These are phyloP conservation scores for Kalaharituber pfeilii DNA, from an alignment of 2,329 filamentous ascomycete species.

Conservation along the genomic window DNA sequence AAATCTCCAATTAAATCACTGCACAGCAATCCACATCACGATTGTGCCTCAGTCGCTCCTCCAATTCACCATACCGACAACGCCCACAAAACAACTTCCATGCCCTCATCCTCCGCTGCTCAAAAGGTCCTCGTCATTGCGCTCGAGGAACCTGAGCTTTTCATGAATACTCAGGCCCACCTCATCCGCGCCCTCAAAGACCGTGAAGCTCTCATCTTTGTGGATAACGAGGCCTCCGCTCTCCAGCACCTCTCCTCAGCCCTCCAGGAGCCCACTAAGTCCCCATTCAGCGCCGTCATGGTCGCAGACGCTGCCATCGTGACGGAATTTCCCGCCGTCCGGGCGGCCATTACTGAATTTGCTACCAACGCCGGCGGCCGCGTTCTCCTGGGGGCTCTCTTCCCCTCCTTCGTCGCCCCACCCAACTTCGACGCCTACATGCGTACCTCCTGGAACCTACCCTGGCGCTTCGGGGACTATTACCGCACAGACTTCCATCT, in stretches of 20 bases:
- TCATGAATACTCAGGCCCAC: too few relatives aligned
- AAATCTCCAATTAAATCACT: too few relatives aligned
- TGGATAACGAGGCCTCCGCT: too few relatives aligned
- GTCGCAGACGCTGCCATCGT: not conserved
- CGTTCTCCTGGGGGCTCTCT: conserved; percentile 6
- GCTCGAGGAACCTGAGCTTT: too few relatives aligned
- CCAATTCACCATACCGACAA: conserved; percentile 23
- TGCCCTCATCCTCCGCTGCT: too few relatives aligned
- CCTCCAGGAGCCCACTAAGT: too few relatives aligned
- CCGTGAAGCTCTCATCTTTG: too few relatives aligned
- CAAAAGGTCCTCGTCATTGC: too few relatives aligned
- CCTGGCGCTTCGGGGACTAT: conserved; percentile 5
- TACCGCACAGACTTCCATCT: conserved; percentile 4
- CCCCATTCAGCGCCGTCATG: not conserved
- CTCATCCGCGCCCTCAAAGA: too few relatives aligned
- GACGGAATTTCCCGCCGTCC: not conserved
- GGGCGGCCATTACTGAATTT: not conserved
- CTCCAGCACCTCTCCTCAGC: too few relatives aligned
- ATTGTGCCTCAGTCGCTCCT: conserved; percentile 5
- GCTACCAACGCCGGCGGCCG: conserved; percentile 3
- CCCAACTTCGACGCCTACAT: conserved; percentile 5
- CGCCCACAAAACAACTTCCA: conserved; percentile 24
- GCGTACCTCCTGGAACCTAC: not conserved
- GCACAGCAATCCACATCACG: too few relatives aligned
- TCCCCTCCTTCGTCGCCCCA: conserved; percentile 2